A percentile compares a stretch with the other conserved stretches of the same genome.
phyloP scores from a whole-genome alignment of 2,329 filamentous ascomycete species.

The Periconia macrospinosa region DNA sequence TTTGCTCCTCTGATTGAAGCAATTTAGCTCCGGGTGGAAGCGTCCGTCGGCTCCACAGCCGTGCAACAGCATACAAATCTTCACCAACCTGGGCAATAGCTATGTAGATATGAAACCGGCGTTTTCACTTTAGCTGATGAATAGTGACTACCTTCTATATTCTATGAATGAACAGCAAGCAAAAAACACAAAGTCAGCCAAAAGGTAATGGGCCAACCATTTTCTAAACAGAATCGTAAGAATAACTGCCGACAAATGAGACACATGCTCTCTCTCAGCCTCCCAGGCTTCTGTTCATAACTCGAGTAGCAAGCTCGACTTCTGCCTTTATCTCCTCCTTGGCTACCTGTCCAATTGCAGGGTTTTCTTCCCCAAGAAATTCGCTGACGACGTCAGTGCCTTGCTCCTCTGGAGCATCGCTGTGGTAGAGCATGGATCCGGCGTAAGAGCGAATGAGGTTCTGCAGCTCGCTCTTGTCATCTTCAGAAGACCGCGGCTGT shows the following conservation, averaged over 20 bases:
- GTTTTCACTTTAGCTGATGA: no score
- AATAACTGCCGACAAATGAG: background rate
- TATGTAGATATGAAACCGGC: no score
- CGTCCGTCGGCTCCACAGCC: no score
- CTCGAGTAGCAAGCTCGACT: slow-evolving; percentile 13
- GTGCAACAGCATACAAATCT: no score
- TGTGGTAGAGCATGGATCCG: slow-evolving; percentile 8
- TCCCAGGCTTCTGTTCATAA: slow-evolving; percentile 19
- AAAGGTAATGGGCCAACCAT: no score
- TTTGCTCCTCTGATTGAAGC: no score
- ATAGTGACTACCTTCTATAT: no score
- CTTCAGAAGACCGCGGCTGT: slow-evolving; percentile 5
- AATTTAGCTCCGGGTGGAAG: no score
- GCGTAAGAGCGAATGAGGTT: slow-evolving; percentile 25
- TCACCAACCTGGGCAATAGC: no score
- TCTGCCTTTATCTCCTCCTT: slow-evolving; percentile 7
- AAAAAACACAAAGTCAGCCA: no score
- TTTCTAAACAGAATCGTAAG: background rate
- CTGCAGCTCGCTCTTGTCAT: slow-evolving; percentile 18
- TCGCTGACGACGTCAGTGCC: slow-evolving; percentile 2
- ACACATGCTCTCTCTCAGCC: slow-evolving; percentile 6
- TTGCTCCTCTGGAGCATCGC: slow-evolving; percentile 4
- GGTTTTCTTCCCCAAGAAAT: slow-evolving; percentile 1
- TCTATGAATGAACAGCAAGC: no score
- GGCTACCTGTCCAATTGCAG: background rate